Conservation (phyloP, 2,329 filamentous ascomycete species). For the Parasarocladium wereldwijsianum region DNA sequence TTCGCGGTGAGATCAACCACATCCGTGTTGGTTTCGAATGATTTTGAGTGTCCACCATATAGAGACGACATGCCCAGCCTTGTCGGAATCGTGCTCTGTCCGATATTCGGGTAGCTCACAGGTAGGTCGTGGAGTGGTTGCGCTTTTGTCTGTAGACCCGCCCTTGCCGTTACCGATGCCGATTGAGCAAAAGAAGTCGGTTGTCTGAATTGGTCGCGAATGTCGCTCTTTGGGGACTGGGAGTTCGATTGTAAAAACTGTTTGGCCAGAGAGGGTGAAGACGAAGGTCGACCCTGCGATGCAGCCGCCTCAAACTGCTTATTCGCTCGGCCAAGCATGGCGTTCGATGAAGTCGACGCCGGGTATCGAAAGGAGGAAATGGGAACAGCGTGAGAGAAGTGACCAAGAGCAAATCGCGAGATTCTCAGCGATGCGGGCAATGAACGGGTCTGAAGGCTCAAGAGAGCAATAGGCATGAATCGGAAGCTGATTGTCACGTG, state of each 20-base stretch:
- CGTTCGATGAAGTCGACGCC: constrained; percentile 9
- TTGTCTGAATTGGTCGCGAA: constrained; percentile 36
- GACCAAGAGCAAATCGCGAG: constrained; percentile 1
- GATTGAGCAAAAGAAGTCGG: constrained; percentile 15
- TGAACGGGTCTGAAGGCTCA: constrained; percentile 2
- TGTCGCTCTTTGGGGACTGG: constrained; percentile 29
- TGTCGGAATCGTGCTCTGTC: constrained; percentile 8
- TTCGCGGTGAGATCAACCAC: constrained; percentile 20
- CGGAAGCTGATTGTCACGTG: background rate
- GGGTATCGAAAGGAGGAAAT: background rate
- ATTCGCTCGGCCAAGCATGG: constrained; percentile 22
- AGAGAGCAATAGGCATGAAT: constrained; percentile 1
- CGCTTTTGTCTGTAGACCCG: constrained; percentile 10
- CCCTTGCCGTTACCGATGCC: constrained; percentile 25
- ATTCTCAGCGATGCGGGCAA: constrained; percentile 1
- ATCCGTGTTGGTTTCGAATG: constrained; percentile 22
- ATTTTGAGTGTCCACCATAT: constrained; percentile 25
- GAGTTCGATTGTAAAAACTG: constrained; percentile 44
- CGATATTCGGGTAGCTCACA: constrained; percentile 16
- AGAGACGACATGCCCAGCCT: constrained; percentile 23
- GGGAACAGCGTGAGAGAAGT: background rate
- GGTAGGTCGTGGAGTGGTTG: constrained; percentile 16
- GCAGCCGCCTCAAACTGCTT: constrained; percentile 23
- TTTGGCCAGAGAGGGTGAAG: constrained; percentile 26
- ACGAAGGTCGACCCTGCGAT: constrained; percentile 14